phyloP scores from a whole-genome alignment of 352 stramenopile genomes.

The Pythium rhizo-oryzae region DNA sequence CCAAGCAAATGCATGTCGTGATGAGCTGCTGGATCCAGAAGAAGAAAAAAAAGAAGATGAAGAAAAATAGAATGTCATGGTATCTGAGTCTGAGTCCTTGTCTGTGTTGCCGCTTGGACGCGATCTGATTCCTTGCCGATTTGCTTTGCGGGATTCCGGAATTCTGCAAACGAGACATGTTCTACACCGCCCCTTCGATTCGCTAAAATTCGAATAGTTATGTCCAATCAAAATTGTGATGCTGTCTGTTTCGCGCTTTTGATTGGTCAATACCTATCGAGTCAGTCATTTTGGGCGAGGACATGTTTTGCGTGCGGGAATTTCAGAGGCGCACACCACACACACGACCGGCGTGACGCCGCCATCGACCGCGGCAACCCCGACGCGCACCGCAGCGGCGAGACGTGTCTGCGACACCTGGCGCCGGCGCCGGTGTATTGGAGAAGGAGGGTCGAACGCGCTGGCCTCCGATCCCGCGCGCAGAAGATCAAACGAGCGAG shows the following conservation, averaged over 20 bases:
- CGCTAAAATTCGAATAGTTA: background rate
- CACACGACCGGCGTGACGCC: background rate
- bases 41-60: background rate
- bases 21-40: background rate
- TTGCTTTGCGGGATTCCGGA: background rate
- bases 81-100: background rate
- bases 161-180: constrained; percentile 1
- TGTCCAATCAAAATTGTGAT: constrained; percentile 10
- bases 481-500: background rate
- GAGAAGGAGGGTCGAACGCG: background rate
- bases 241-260: background rate
- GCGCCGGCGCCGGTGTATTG: background rate
- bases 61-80: background rate
- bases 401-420: constrained; percentile 10
- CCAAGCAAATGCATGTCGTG: background rate
- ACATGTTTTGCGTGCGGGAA: background rate
- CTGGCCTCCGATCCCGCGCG: background rate
- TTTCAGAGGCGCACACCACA: background rate
- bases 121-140: background rate
- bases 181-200: background rate
- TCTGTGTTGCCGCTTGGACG: constrained; percentile 4
- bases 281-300: constrained; percentile 20
- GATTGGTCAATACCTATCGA: constrained; percentile 31
- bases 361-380: too few species aligned
- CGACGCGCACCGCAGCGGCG: background rate